A percentile compares a stretch with the other conserved stretches of the same genome.
Evolutionary conservation across 345 rosid genomes (phyloP).

Genomic region (Linum trigynum): DNA sequence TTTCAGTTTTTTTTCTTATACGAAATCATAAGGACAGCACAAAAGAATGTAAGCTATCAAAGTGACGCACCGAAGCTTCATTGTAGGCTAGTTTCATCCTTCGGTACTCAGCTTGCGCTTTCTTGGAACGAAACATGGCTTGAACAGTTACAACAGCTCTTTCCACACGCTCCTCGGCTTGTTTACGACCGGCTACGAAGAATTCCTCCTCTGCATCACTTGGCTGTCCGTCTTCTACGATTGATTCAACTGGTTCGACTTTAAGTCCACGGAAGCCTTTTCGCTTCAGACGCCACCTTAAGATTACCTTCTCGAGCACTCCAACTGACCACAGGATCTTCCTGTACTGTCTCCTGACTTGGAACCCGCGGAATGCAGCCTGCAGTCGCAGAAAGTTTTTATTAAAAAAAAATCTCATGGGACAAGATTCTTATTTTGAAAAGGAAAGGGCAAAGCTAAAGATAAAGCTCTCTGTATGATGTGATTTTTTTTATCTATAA

Average conservation of each 20-base stretch:
- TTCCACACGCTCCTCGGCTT: conserved; percentile 87
- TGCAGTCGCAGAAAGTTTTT: conserved; percentile 21
- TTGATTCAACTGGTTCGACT: conserved; percentile 32
- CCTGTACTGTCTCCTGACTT: conserved; percentile 61
- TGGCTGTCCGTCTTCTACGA: conserved; percentile 21
- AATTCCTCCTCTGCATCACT: conserved; percentile 62
- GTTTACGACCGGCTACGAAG: conserved; percentile 60
- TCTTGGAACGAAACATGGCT: conserved; percentile 91
- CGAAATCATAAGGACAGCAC: too few relatives aligned
- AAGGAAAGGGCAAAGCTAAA: too few relatives aligned
- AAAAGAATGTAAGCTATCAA: not conserved
- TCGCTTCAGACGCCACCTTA: conserved; percentile 86
- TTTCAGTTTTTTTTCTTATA: not conserved
- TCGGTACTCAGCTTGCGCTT: conserved; percentile 80
- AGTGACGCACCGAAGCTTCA: conserved; percentile 52
- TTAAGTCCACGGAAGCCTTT: conserved; percentile 74
- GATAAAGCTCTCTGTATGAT: too few relatives aligned
- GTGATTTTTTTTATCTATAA: too few relatives aligned
- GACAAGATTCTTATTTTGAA: too few relatives aligned
- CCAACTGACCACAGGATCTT: conserved; percentile 94
- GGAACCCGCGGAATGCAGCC: conserved; percentile 88
- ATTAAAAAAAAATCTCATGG: too few relatives aligned
- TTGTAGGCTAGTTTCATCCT: conserved; percentile 66
- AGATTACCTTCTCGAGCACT: conserved; percentile 74
- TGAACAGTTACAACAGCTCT: conserved; percentile 79